phyloP scores from a whole-genome alignment of 352 stramenopile species.

The Thraustochytrium striatum region DNA sequence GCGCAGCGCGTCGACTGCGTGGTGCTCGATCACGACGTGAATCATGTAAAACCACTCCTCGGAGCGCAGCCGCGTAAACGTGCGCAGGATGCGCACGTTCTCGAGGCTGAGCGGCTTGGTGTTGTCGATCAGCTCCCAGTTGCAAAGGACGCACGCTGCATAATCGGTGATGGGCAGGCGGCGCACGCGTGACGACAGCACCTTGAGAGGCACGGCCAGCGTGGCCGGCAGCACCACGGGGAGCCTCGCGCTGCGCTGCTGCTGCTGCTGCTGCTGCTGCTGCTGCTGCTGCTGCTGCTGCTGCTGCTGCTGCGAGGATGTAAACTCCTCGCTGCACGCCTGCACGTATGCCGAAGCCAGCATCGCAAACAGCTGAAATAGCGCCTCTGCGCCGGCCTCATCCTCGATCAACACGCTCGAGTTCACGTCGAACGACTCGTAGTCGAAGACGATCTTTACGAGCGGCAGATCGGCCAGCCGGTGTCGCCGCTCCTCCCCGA shows the following conservation, averaged over 20 bases:
- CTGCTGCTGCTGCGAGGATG: neutral
- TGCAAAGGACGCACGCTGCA: constrained; percentile 44
- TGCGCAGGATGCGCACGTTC: constrained; percentile 46
- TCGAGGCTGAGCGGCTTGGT: neutral
- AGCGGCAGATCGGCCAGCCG: neutral
- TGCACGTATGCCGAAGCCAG: constrained; percentile 27
- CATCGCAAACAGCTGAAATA: constrained; percentile 29
- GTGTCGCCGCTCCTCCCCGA: neutral
- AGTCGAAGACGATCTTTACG: constrained; percentile 21
- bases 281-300: neutral
- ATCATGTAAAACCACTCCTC: constrained; percentile 54
- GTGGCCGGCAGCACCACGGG: constrained; percentile 10
- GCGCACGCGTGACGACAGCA: neutral
- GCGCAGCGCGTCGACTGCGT: neutral
- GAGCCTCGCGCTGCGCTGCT: neutral
- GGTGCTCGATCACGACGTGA: constrained; percentile 48
- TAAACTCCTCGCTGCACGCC: constrained; percentile 6
- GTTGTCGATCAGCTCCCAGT: constrained; percentile 45
- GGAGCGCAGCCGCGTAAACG: constrained; percentile 38
- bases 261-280: neutral
- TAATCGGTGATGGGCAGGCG: constrained; percentile 50
- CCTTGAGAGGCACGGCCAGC: constrained; percentile 28
- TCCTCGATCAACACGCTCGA: constrained; percentile 22
- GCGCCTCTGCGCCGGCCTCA: neutral
- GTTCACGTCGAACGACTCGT: constrained; percentile 10